Evolutionary conservation across 2,329 filamentous ascomycete species (phyloP), one percentile per base, ranked within the genome.

Genomic region (Pezicula neosporulosa): DNA sequence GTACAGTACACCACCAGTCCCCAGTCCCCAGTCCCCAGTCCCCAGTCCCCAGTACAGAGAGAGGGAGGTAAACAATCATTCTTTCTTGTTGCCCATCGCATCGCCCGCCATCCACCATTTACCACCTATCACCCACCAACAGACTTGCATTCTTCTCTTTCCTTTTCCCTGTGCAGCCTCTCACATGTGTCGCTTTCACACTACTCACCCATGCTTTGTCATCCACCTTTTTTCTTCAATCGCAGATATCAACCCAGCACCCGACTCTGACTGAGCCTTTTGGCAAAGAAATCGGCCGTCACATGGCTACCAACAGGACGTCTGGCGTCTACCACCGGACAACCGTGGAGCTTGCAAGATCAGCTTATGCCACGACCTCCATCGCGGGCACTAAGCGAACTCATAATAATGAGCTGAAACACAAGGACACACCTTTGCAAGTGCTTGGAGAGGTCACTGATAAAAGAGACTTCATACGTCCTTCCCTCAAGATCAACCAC

Each of bases 311-410:
- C 43, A 57, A 49, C 49, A 57, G 49, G 35, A 53, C 42, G 27
- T 45, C 57, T 18, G 51, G 49, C n/a, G 37, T 56, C 12, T 55
- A 48, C 35, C 61, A 64, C 47, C 59, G 46, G 36, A 65, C 63
- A 16, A 57, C 55, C 10, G 28, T 64, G 13, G 56, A 64, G 49
- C 39, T 36, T 18, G 50, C 59, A 15, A 59, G 49, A 44, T 16
- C 36, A 6, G 47, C 42, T 15, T 48, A 55, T 24, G 60, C 57
- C 21, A 63, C 58, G 8, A 15, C 59, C 27, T 50, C 55, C 16
- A 55, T 52, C 45, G 48, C 55, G 16, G 56, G 56, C 19, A 54
- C 54, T 30, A 65, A 65, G 47, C 52, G 62, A 46, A 60, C 49
- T 13, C 59, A 33, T 33, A 33, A 54, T 28, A 55, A 59, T 28